Evolutionary conservation across 169 alveolate species (phyloP), one percentile per base, ranked within the genome.

Genomic region (Cryptosporidium ryanae): DNA sequence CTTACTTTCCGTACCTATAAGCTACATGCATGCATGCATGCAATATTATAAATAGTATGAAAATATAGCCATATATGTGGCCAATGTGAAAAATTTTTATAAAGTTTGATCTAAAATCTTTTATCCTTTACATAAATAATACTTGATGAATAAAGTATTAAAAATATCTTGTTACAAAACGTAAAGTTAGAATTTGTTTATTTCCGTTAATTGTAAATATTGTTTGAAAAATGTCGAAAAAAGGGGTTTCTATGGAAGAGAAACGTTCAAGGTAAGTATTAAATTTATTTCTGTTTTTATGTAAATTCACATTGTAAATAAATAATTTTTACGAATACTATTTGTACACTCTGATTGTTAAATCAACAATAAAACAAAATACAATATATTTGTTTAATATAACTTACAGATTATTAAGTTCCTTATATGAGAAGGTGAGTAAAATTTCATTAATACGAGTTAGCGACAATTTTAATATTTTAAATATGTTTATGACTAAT

Each of bases 21-120:
- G n/a, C n/a, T n/a, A n/a, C n/a, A n/a, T n/a, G n/a, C n/a, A n/a
- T 76, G 76, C 87, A 76, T 76, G 87, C 87, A 76, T 76, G 87
- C 87, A 55, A 38, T 0, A 10, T 38, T 10, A 38, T 38, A 10
- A 6, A 0, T 38, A 38, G 46, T 38, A 38, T 38, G 46, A 38
- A 38, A 38, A 38, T 38, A 38, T 38, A 38, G 46, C 46, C 8
- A 10, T 38, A 38, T 10, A 38, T 38, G 46, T 38, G 46, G 46
- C 8, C 8, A 38, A 38, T 38, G 13, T 38, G 46, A 38, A 38
- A 38, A 38, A 38, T 6, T 38, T 38, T 4, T 38, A 38, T 38
- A 38, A 38, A 0, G 8, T 10, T 38, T 6, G 46, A 38, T 38
- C 46, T 38, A 38, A 6, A 38, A 10, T 4, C 3, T 38, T 38